Conservation (phyloP, 2,329 filamentous ascomycete genomes). For the Neopestalotiopsis clavispora region DNA sequence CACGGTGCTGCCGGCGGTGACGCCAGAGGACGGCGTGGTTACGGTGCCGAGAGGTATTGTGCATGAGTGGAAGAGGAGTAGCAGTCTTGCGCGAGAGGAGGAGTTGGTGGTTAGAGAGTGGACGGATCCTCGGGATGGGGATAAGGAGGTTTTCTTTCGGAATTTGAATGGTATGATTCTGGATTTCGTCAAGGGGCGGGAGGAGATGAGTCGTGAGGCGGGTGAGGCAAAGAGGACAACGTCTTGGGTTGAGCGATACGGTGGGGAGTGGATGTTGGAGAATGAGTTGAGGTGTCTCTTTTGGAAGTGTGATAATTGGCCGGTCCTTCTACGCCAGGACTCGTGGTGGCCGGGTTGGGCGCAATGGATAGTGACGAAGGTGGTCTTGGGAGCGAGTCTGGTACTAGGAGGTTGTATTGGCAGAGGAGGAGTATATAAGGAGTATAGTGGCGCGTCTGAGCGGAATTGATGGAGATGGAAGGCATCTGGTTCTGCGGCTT, state of each 20-base stretch:
- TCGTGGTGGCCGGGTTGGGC: slow-evolving; percentile 20
- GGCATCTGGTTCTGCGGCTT: neutral
- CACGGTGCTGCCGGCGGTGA: slow-evolving; percentile 33
- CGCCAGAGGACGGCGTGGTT: slow-evolving; percentile 33
- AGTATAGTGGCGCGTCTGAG: neutral
- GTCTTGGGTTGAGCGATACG: neutral
- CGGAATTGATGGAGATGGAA: neutral
- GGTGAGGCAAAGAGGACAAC: neutral
- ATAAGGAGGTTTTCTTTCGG: slow-evolving; percentile 54
- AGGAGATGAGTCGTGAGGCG: neutral
- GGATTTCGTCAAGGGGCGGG: slow-evolving; percentile 18
- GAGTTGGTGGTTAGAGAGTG: slow-evolving; percentile 49
- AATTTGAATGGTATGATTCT: slow-evolving; percentile 51
- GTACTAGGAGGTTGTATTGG: neutral
- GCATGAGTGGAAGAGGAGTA: slow-evolving; percentile 53
- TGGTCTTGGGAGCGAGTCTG: neutral
- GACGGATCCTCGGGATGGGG: slow-evolving; percentile 49
- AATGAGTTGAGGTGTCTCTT: slow-evolving; percentile 29
- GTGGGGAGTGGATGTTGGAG: slow-evolving; percentile 20
- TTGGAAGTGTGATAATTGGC: slow-evolving; percentile 31
- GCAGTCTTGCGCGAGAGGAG: slow-evolving; percentile 31
- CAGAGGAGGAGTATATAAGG: neutral
- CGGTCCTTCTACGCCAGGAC: slow-evolving; percentile 19
- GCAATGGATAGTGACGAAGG: slow-evolving; percentile 22
- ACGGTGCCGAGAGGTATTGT: slow-evolving; percentile 40